A percentile compares a stretch with the other conserved stretches of the same genome.
Conservation (phyloP, 2,329 filamentous ascomycete genomes). For the Xylaria sp. region DNA sequence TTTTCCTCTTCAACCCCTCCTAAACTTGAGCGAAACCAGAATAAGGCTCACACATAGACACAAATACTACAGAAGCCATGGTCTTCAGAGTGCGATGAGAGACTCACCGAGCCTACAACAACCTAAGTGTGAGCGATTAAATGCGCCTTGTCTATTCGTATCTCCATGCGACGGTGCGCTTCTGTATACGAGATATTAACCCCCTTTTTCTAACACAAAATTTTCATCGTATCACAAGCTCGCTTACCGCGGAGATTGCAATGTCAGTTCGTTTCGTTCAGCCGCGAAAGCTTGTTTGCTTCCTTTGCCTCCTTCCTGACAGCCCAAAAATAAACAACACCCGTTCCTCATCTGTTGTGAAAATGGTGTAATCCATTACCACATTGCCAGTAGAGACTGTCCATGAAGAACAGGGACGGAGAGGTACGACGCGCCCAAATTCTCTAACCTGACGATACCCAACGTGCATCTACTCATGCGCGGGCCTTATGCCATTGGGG, state of each 20-base stretch:
- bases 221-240: slow-evolving; percentile 10
- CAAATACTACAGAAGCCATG: not conserved
- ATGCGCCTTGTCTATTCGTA: slow-evolving; percentile 26
- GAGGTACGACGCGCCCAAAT: not conserved
- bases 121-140: not conserved
- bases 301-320: slow-evolving; percentile 17
- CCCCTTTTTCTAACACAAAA: not conserved
- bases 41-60: not conserved
- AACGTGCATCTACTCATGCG: slow-evolving; percentile 6
- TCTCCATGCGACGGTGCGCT: slow-evolving; percentile 5
- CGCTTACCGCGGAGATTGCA: slow-evolving; percentile 33
- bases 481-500: not conserved
- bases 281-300: slow-evolving; percentile 26
- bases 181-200: slow-evolving; percentile 8
- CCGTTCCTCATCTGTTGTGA: slow-evolving; percentile 21
- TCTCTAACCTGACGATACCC: not conserved
- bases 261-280: slow-evolving; percentile 18
- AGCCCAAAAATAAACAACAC: not conserved
- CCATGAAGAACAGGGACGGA: not conserved
- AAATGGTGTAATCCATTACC: slow-evolving; percentile 25
- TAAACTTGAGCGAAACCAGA: not conserved
- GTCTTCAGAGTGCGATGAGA: not conserved
- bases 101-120: not conserved
- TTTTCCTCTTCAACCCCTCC: slow-evolving; percentile 1
- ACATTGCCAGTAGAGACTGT: slow-evolving; percentile 4